phyloP scores from a whole-genome alignment of 2,329 filamentous ascomycete genomes.

The Ophiostoma piceae region DNA sequence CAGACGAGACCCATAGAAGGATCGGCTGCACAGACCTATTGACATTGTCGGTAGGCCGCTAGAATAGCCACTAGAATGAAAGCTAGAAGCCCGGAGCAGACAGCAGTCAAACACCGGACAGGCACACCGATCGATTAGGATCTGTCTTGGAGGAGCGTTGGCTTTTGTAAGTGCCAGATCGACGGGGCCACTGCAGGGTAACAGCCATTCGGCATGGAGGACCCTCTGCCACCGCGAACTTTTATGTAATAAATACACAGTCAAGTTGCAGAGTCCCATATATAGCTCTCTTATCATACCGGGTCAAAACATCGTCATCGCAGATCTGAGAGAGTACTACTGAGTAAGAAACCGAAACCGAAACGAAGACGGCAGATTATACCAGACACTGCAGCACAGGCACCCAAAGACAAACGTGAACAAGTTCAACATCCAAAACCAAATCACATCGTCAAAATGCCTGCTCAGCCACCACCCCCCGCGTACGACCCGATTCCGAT shows the following conservation, averaged over 20 bases:
- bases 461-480: conserved; percentile 13
- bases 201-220: background rate
- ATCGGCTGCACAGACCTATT: background rate
- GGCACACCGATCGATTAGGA: background rate
- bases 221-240: background rate
- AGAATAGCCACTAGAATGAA: background rate
- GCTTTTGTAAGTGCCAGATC: background rate
- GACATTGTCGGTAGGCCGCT: background rate
- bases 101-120: background rate
- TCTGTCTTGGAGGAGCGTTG: background rate
- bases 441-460: background rate
- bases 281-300: background rate
- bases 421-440: background rate
- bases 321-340: background rate
- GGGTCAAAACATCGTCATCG: background rate
- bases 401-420: background rate
- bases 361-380: background rate
- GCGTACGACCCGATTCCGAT: conserved; percentile 16
- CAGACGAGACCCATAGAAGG: background rate
- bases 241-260: background rate
- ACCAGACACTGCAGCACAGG: background rate
- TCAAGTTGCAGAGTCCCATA: background rate
- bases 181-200: background rate
- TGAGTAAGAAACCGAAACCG: background rate
- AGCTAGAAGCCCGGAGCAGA: background rate